Conservation (phyloP, 1,139 yeast genomes). For the Candida sojae region DNA sequence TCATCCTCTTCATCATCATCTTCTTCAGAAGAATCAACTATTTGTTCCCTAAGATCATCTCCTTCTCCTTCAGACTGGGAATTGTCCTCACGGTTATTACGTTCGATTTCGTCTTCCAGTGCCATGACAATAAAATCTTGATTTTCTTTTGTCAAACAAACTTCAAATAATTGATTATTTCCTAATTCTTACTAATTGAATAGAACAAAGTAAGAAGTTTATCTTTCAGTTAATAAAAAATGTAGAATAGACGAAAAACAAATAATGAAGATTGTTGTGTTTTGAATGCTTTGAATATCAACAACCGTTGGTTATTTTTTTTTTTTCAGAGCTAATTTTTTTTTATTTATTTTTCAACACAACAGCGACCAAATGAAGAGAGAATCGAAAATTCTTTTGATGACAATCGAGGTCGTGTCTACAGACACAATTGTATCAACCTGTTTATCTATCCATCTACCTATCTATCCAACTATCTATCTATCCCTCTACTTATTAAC, state of each 20-base stretch:
- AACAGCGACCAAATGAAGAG: neutral
- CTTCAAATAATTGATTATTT: too few species aligned
- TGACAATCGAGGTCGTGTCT: neutral
- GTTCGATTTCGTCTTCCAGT: conserved; percentile 30
- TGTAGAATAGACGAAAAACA: too few species aligned
- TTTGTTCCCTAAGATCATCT: conserved; percentile 32
- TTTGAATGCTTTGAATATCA: too few species aligned
- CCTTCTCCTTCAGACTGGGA: conserved; percentile 41
- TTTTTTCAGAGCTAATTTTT: neutral
- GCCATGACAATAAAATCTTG: conserved; percentile 14
- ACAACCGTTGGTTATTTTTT: neutral
- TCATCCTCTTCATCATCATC: conserved; percentile 77
- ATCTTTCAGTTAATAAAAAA: too few species aligned
- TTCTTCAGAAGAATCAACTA: conserved; percentile 69
- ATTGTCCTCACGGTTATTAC: conserved; percentile 23
- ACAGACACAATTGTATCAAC: neutral
- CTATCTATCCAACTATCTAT: too few species aligned
- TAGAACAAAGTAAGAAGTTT: neutral
- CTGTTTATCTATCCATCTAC: neutral
- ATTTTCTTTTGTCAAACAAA: too few species aligned
- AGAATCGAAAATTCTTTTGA: conserved; percentile 3
- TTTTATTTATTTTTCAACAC: neutral
- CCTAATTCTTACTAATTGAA: too few species aligned
- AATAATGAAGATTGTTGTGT: too few species aligned
- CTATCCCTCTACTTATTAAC: conserved; percentile 20